Percentiles rank a stretch among this genome's conserved stretches.
Conservation (phyloP, 1,139 yeast species). For the Hemisphaericaspora subhashii region DNA sequence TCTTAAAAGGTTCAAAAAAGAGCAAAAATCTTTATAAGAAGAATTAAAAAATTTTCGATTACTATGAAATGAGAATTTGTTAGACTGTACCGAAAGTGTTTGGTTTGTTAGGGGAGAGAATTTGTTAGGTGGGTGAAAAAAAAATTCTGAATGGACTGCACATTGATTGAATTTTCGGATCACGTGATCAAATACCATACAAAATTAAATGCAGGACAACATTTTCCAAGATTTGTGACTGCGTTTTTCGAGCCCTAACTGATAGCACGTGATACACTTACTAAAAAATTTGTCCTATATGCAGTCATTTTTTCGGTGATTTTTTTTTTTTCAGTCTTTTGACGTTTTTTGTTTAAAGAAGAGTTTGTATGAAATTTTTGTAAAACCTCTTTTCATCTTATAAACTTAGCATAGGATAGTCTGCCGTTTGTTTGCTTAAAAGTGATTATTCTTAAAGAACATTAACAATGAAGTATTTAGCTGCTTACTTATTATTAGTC, state of each 20-base stretch:
- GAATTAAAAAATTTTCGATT: conserved; percentile 2
- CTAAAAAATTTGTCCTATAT: too few relatives aligned
- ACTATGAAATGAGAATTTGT: not conserved
- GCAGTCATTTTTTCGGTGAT: too few relatives aligned
- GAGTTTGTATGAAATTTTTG: not conserved
- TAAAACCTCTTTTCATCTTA: conserved; percentile 3
- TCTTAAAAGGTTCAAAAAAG: not conserved
- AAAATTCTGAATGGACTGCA: not conserved
- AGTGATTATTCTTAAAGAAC: conserved; percentile 51
- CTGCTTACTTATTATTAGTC: conserved; percentile 85
- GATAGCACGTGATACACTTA: conserved; percentile 5
- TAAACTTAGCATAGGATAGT: conserved; percentile 50
- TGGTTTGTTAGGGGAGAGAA: not conserved
- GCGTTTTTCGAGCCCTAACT: conserved; percentile 3
- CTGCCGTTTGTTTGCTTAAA: conserved; percentile 56
- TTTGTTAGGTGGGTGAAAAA: not conserved
- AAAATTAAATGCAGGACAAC: not conserved
- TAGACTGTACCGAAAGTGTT: too few relatives aligned
- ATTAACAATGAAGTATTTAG: conserved; percentile 78
- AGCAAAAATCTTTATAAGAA: conserved; percentile 1
- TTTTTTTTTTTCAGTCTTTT: not conserved
- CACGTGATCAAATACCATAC: conserved; percentile 6
- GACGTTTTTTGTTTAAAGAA: not conserved
- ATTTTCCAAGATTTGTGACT: conserved; percentile 4
- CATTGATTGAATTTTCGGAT: not conserved